Evolutionary conservation across 2,329 filamentous ascomycete species (phyloP).

Genomic region (Trichoderma brevicompactum): DNA sequence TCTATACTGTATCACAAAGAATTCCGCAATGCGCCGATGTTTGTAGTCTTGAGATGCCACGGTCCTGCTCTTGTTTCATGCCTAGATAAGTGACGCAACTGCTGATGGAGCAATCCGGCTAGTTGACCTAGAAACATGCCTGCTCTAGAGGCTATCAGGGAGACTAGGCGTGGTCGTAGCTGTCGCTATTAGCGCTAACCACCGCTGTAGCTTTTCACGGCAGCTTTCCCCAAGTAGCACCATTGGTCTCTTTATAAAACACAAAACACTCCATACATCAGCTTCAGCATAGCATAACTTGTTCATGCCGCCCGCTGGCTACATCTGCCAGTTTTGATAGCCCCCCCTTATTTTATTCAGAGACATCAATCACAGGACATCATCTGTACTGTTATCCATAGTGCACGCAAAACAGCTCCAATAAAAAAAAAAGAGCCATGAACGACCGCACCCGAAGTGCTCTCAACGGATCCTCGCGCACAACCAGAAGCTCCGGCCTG

Average conservation of each 20-base stretch:
- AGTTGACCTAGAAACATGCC: no score
- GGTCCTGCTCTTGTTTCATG: neutral
- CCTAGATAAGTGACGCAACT: neutral
- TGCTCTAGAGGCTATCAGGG: no score
- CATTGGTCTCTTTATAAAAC: neutral
- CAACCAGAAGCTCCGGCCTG: conserved; percentile 16
- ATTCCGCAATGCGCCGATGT: neutral
- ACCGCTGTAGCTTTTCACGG: neutral
- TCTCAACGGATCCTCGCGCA: conserved; percentile 21
- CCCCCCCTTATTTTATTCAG: neutral
- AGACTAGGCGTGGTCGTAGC: neutral
- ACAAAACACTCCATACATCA: neutral
- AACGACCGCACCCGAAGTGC: conserved; percentile 26
- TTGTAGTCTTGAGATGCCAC: neutral
- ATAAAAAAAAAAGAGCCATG: neutral
- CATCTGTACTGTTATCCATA: neutral
- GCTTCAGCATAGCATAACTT: neutral
- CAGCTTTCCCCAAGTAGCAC: neutral
- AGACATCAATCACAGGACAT: neutral
- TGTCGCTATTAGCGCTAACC: conserved; percentile 10
- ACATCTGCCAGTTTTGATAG: neutral
- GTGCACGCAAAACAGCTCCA: neutral
- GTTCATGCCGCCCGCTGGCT: no score
- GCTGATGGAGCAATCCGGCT: neutral
- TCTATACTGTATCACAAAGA: neutral